Conservation (phyloP, 257 asterid genomes). For the Solanum clarkiae region DNA sequence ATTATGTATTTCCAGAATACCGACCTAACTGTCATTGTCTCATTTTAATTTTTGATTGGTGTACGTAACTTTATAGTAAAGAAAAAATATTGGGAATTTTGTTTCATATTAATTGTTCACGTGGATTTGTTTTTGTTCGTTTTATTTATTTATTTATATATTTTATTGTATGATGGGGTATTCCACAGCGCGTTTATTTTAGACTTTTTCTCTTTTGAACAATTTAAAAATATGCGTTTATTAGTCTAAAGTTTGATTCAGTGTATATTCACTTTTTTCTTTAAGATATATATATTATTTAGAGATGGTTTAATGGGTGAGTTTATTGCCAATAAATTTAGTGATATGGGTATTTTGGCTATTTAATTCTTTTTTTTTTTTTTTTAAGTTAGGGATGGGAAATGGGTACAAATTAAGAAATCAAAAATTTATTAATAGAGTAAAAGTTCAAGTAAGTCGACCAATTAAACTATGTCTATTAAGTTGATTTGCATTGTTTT, state of each 20-base stretch:
- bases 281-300: no score
- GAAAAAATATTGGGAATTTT: neutral
- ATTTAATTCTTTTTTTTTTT: no score
- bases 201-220: neutral
- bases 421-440: no score
- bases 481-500: no score
- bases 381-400: no score
- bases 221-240: neutral
- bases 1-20: neutral
- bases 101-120: neutral
- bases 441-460: no score
- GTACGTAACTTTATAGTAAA: neutral
- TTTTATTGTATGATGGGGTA: neutral
- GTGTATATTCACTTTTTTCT: neutral
- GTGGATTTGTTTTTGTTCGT: neutral
- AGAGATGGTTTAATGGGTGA: neutral
- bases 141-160: neutral
- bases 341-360: neutral
- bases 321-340: neutral
- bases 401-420: no score
- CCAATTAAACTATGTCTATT: no score
- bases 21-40: neutral
- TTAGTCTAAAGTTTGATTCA: neutral
- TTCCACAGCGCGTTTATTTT: neutral
- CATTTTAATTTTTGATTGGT: neutral